Base-by-base conservation (phyloP, 257 asterid genomes). In the Solanum pimpinellifolium region DNA sequence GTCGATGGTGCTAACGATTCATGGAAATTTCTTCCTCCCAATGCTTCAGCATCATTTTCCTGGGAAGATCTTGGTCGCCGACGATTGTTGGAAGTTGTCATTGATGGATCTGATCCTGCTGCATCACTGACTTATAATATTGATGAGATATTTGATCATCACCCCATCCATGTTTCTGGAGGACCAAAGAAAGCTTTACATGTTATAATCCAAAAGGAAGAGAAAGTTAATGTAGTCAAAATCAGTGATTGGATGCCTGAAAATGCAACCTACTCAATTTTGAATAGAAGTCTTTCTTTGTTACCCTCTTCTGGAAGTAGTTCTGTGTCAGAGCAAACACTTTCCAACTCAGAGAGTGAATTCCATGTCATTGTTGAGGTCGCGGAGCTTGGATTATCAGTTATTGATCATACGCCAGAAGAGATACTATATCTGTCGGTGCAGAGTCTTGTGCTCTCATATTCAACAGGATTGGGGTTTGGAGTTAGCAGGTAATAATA, bases 11-110 rank as follows among this genome's bases (percentile, higher is more conserved):
- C 96, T 88, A 85, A 89, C 83, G 95, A 92, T 85, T 94, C 99
- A 47, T 97, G 99, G 99, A 92, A 92, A 88, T 88, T 92, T 86
- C 93, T 97, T 84, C 96, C 90, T 52, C 98, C 98, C 83, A 95
- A 95, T 91, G 92, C 99, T 85, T 94, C 99, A 82, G 88, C 95
- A 72, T 89, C 96, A 77, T 97, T 96, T 93, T 93, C 96, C 49
- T 97, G 99, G 99, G 98, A 97, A 89, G 99, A 97, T 91, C 95
- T 97, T 91, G 98, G 99, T 85, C 93, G 98, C 87, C 90, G 91
- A 84, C 91, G 94, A 74, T 78, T 85, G 88, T 90, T 97, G 89
- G 99, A 96, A 90, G 90, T 97, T 86, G 73, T 93, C 84, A 86
- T 96, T 85, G 98, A 96, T 92, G 99, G 99, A 62, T 90, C 90